These are phyloP conservation scores for Phytophthora pluvialis DNA, from an alignment of 352 stramenopile species.

Conservation along the genomic window DNA sequence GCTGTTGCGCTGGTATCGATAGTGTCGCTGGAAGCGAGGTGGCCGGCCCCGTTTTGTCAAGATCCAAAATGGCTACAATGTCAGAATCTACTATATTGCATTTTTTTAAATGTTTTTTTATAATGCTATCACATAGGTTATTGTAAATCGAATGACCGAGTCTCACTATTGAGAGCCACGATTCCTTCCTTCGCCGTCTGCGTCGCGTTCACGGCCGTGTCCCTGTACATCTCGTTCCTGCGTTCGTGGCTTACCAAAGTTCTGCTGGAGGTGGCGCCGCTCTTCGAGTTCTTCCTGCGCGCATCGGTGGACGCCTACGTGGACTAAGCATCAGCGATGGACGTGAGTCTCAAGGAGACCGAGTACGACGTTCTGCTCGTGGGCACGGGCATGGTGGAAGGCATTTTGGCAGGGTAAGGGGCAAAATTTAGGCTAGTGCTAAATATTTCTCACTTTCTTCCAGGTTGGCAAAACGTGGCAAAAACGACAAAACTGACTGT, in stretches of 20 bases:
- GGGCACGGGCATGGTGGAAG: slow-evolving; percentile 83
- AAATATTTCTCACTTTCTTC: slow-evolving; percentile 4
- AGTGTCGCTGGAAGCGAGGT: too few relatives aligned
- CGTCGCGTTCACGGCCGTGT: slow-evolving; percentile 33
- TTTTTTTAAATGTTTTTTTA: background rate
- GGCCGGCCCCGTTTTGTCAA: too few relatives aligned
- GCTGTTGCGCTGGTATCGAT: too few relatives aligned
- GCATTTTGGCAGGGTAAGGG: slow-evolving; percentile 72
- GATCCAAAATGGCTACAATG: background rate
- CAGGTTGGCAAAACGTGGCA: slow-evolving; percentile 9
- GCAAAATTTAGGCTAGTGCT: slow-evolving; percentile 9
- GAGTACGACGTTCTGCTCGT: slow-evolving; percentile 82
- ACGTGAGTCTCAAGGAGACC: slow-evolving; percentile 57
- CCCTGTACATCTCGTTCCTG: slow-evolving; percentile 45
- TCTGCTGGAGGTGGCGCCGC: slow-evolving; percentile 27
- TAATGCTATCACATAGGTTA: background rate
- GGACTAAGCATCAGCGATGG: slow-evolving; percentile 47
- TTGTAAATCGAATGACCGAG: background rate
- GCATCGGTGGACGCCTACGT: slow-evolving; percentile 30
- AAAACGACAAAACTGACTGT: slow-evolving; percentile 6
- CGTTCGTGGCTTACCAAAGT: slow-evolving; percentile 33
- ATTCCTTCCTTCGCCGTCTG: slow-evolving; percentile 30
- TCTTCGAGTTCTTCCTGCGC: slow-evolving; percentile 39
- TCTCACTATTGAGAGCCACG: slow-evolving; percentile 7
- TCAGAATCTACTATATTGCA: background rate